A percentile compares a stretch with the other conserved stretches of the same genome.
phyloP scores from a whole-genome alignment of 345 rosid species.

The Syzygium aromaticum region DNA sequence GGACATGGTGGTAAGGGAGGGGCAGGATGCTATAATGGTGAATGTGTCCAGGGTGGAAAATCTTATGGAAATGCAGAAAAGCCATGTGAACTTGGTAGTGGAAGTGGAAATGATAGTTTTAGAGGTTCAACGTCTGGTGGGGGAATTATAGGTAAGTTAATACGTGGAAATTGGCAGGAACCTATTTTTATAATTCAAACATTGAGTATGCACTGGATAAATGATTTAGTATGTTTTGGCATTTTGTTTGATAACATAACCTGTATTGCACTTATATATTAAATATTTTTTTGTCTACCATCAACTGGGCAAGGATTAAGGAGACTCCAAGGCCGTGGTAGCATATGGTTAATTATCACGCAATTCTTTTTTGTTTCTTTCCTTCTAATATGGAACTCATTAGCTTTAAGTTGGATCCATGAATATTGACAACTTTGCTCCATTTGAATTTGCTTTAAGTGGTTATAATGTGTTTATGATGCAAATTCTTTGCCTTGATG shows the following conservation, averaged over 20 bases:
- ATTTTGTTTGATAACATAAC: neutral
- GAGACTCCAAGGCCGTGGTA: neutral
- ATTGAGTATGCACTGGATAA: neutral
- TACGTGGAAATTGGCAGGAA: neutral
- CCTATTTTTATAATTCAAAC: neutral
- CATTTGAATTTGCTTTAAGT: neutral
- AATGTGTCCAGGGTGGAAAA: conserved; percentile 64
- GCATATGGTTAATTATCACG: neutral
- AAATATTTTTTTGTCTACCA: neutral
- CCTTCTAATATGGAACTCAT: neutral
- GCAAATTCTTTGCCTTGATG: conserved; percentile 1
- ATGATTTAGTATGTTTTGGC: neutral
- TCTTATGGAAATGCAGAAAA: conserved; percentile 77
- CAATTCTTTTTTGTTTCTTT: neutral
- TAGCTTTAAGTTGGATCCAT: neutral
- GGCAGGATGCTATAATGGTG: conserved; percentile 52
- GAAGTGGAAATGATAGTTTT: conserved; percentile 77
- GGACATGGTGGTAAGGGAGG: conserved; percentile 99
- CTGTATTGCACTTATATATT: neutral
- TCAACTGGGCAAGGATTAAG: neutral
- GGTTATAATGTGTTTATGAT: neutral
- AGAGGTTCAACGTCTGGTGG: conserved; percentile 77
- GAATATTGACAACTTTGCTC: neutral
- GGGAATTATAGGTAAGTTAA: conserved; percentile 71
- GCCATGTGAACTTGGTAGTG: conserved; percentile 99